Conservation (phyloP, 257 asterid genomes). For the Solanum corneliomulleri region DNA sequence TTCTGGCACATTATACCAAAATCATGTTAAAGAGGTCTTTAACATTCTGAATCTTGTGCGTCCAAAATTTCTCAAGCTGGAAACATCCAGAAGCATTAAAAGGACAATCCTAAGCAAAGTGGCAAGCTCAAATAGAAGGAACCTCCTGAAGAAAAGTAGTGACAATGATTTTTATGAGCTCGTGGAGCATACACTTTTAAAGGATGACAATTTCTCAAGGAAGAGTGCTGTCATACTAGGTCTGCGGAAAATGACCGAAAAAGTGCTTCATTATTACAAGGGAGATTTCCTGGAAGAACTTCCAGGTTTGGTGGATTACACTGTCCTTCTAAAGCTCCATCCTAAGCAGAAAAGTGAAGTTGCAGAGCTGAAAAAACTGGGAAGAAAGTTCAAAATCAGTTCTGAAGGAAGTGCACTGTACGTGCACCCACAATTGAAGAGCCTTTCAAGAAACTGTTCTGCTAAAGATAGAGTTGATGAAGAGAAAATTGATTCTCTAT, state of each 20-base stretch:
- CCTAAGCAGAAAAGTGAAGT: constrained; percentile 48
- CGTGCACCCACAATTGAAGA: constrained; percentile 62
- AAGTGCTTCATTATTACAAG: constrained; percentile 79
- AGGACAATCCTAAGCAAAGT: constrained; percentile 83
- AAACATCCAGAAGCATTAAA: constrained; percentile 47
- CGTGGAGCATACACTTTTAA: constrained; percentile 64
- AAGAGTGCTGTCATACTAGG: constrained; percentile 74
- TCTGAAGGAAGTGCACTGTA: constrained; percentile 95
- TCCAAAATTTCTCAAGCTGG: constrained; percentile 76
- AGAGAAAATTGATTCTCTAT: constrained; percentile 44
- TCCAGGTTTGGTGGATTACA: constrained; percentile 85
- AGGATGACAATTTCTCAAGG: constrained; percentile 58
- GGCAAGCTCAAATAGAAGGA: constrained; percentile 34
- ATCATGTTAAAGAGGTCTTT: constrained; percentile 91
- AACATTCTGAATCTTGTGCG: constrained; percentile 91
- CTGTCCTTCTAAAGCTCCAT: constrained; percentile 62
- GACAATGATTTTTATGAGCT: constrained; percentile 72
- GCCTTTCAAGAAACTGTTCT: constrained; percentile 48
- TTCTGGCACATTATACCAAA: constrained; percentile 91
- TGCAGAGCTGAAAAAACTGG: constrained; percentile 24
- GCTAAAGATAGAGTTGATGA: constrained; percentile 72
- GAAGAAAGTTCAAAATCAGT: constrained; percentile 56
- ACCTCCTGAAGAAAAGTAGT: constrained; percentile 32
- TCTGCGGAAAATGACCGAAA: constrained; percentile 81
- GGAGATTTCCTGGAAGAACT: constrained; percentile 95